Percentiles rank a stretch among this genome's conserved stretches.
Evolutionary conservation across 106 monocot genomes (phyloP).

Genomic region (Iris macrosiphon): DNA sequence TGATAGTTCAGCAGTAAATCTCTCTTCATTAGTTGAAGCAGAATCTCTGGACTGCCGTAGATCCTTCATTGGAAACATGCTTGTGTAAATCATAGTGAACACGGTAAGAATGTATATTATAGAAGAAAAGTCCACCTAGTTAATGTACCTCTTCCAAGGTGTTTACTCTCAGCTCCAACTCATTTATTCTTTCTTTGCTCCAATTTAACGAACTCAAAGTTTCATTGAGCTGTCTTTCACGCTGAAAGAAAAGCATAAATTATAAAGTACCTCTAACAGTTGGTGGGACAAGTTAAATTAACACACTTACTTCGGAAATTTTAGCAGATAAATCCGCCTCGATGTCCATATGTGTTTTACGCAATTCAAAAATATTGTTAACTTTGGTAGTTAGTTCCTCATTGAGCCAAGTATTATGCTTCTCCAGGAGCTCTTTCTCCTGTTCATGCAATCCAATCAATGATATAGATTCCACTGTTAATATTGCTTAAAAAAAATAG

Average conservation of each 20-base stretch:
- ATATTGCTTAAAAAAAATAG: background rate
- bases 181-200: constrained; percentile 62
- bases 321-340: constrained; percentile 62
- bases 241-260: constrained; percentile 22
- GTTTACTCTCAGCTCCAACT: constrained; percentile 44
- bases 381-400: constrained; percentile 76
- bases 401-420: constrained; percentile 91
- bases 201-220: constrained; percentile 43
- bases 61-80: constrained; percentile 33
- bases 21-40: constrained; percentile 58
- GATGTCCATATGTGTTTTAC: constrained; percentile 58
- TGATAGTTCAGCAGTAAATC: constrained; percentile 54
- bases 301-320: constrained; percentile 57
- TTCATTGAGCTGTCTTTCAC: constrained; percentile 62
- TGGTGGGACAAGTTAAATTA: constrained; percentile 53
- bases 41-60: constrained; percentile 52
- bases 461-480: background rate
- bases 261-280: background rate
- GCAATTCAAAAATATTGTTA: constrained; percentile 63
- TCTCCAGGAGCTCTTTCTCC: constrained; percentile 91
- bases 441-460: constrained; percentile 10
- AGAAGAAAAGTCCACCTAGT: background rate
- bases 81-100: too few relatives aligned
- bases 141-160: constrained; percentile 62
- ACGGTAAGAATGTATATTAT: too few relatives aligned